phyloP scores from a whole-genome alignment of 345 rosid genomes.

The Melaleuca alternifolia region DNA sequence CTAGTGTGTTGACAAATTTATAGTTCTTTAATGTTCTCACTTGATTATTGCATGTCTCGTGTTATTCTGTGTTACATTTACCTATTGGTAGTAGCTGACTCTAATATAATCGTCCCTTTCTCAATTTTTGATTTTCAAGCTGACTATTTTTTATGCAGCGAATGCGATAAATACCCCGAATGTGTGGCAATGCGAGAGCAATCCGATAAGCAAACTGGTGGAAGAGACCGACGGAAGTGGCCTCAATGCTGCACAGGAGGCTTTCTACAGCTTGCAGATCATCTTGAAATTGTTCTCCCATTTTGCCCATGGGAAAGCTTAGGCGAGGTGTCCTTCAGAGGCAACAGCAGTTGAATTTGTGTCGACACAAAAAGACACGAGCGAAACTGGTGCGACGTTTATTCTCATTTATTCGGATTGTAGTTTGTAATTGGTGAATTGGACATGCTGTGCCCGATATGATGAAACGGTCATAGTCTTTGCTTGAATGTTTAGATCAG shows the following conservation, averaged over 20 bases:
- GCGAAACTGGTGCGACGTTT: not conserved
- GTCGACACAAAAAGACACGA: not conserved
- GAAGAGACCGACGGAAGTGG: not conserved
- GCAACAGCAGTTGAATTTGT: not conserved
- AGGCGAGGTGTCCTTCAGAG: not conserved
- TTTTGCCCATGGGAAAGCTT: not conserved
- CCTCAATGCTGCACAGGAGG: not conserved
- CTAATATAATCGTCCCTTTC: not conserved
- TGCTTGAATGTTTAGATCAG: not conserved
- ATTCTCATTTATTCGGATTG: not conserved
- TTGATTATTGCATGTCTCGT: not conserved
- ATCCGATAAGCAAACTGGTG: not conserved
- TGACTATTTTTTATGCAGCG: not conserved
- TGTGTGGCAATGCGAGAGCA: not conserved
- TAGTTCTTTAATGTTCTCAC: not conserved
- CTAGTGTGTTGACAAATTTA: not conserved
- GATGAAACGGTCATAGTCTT: not conserved
- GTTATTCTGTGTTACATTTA: not conserved
- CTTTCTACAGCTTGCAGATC: not conserved
- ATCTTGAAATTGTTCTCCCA: not conserved
- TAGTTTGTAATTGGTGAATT: not conserved
- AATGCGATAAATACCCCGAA: not conserved
- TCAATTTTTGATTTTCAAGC: not conserved
- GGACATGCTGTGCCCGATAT: not conserved
- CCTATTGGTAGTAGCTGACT: not conserved